A percentile compares a stretch with the other conserved stretches of the same genome.
phyloP scores from a whole-genome alignment of 768 basidiomycete genomes.

The Hericium alpestre region DNA sequence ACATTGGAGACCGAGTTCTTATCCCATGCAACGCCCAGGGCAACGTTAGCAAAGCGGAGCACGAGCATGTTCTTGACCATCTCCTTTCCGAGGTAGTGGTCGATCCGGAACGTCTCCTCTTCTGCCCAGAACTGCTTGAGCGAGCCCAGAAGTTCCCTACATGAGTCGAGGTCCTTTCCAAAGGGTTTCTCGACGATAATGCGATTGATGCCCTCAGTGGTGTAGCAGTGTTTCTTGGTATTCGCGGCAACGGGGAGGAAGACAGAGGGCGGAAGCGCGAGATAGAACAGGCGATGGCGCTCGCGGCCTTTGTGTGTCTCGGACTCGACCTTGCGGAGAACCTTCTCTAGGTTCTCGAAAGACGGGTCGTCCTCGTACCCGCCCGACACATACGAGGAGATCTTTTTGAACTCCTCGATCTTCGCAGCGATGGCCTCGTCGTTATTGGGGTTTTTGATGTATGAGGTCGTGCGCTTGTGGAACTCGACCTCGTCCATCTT shows the following conservation, averaged over 20 bases:
- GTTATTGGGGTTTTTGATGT: slow-evolving; percentile 73
- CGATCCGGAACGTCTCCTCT: slow-evolving; percentile 97
- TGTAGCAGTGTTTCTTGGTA: slow-evolving; percentile 73
- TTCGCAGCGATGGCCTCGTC: slow-evolving; percentile 45
- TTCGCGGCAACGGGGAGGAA: slow-evolving; percentile 84
- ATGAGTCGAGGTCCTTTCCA: slow-evolving; percentile 86
- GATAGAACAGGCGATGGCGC: slow-evolving; percentile 86
- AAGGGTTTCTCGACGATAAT: slow-evolving; percentile 99
- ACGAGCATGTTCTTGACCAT: slow-evolving; percentile 99
- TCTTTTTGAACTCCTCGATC: slow-evolving; percentile 75
- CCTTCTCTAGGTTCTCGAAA: slow-evolving; percentile 67
- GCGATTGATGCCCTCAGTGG: slow-evolving; percentile 65
- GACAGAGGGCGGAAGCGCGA: slow-evolving; percentile 94
- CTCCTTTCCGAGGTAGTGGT: slow-evolving; percentile 99
- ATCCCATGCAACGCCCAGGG: slow-evolving; percentile 85
- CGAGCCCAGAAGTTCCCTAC: slow-evolving; percentile 61
- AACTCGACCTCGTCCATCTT: slow-evolving; percentile 86
- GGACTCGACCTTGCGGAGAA: slow-evolving; percentile 70
- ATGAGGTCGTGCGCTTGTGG: slow-evolving; percentile 70
- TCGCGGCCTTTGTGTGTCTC: slow-evolving; percentile 44
- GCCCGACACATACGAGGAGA: slow-evolving; percentile 77
- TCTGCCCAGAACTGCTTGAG: slow-evolving; percentile 88
- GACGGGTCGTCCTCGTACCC: slow-evolving; percentile 78
- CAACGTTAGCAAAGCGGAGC: slow-evolving; percentile 89
- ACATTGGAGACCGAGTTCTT: slow-evolving; percentile 94